Conservation (phyloP, 495 filamentous ascomycete species). For the Recurvomyces mirabilis region DNA sequence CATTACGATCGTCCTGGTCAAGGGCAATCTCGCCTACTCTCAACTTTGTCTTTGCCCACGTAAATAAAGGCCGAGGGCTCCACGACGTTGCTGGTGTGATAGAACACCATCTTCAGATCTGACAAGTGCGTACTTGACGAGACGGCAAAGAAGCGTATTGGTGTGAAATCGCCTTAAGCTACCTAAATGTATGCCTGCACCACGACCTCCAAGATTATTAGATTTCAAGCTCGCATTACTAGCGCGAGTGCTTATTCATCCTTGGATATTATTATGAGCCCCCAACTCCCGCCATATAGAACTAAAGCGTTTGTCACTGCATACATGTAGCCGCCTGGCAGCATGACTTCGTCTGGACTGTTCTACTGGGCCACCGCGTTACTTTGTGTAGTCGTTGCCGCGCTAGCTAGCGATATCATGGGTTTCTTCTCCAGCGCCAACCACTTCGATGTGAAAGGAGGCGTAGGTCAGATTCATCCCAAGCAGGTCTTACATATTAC, state of each 20-base stretch:
- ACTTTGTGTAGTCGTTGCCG: slow-evolving; percentile 36
- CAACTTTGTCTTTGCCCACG: slow-evolving; percentile 96
- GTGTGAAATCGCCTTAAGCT: too few relatives aligned
- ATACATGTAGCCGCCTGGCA: too few relatives aligned
- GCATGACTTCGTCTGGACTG: slow-evolving; percentile 29
- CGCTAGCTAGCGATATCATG: slow-evolving; percentile 42
- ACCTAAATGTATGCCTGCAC: too few relatives aligned
- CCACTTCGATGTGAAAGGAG: slow-evolving; percentile 69
- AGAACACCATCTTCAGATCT: slow-evolving; percentile 71
- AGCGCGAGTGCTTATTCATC: too few relatives aligned
- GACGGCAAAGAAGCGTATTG: too few relatives aligned
- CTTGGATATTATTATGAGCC: too few relatives aligned
- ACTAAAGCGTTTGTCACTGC: too few relatives aligned
- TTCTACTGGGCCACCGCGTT: slow-evolving; percentile 34
- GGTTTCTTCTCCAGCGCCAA: slow-evolving; percentile 56
- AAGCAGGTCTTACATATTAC: too few relatives aligned
- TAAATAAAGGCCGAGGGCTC: slow-evolving; percentile 76
- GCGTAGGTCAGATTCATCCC: slow-evolving; percentile 36
- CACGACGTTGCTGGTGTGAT: slow-evolving; percentile 77
- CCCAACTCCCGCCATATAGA: too few relatives aligned
- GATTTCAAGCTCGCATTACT: too few relatives aligned
- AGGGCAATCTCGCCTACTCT: slow-evolving; percentile 53
- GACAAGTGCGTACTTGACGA: neutral
- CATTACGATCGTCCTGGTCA: neutral
- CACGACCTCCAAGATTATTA: too few relatives aligned